Evolutionary conservation across 2,329 filamentous ascomycete genomes (phyloP), one percentile per base, ranked within the genome.

Genomic region (Macroventuria anomochaeta): DNA sequence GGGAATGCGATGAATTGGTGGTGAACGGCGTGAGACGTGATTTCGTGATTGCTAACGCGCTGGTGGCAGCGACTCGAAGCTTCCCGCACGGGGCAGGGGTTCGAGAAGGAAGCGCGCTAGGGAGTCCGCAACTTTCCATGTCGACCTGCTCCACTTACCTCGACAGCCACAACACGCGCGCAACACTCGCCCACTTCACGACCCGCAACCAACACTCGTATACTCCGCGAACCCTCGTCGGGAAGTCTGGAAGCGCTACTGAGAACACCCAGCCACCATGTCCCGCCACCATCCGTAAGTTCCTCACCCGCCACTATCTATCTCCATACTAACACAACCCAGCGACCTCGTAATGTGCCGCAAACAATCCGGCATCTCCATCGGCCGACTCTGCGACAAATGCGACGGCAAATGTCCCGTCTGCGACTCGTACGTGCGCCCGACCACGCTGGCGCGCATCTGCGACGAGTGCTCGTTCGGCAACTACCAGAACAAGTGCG

Each of bases 401-500:
- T 99, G 95, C 83, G 95, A 99, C 80, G 95, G 95, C 77, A 99
- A 99, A 82, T 99, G 95, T 72, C 95, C 95, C 63, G 93, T 99
- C 57, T 99, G 95, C 86, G 95, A 99, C 76, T 96, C 91, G 57
- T 99, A 99, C 84, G 95, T 99, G 61, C 93, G 95, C 13, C 95
- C 95, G 11, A 99, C 95, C 23, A 97, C 95, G 7, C 88, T 97
- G 52, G 95, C 96, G 57, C 91, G 93, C 71, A 97, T 99, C 80
- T 99, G 95, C 82, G 95, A 99, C 81, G 95, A 99, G 80, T 99
- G 95, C 83, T 93, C 90, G 75, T 99, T 99, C 76, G 95, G 95
- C 73, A 99, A 99, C 83, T 99, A 97, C 82, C 95, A 97, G 80
- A 99, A 99, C 82, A 99, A 99, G 78, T 99, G 95, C 75, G 92